phyloP scores from a whole-genome alignment of 2,329 filamentous ascomycete species.

The Colletotrichum trifolii region DNA sequence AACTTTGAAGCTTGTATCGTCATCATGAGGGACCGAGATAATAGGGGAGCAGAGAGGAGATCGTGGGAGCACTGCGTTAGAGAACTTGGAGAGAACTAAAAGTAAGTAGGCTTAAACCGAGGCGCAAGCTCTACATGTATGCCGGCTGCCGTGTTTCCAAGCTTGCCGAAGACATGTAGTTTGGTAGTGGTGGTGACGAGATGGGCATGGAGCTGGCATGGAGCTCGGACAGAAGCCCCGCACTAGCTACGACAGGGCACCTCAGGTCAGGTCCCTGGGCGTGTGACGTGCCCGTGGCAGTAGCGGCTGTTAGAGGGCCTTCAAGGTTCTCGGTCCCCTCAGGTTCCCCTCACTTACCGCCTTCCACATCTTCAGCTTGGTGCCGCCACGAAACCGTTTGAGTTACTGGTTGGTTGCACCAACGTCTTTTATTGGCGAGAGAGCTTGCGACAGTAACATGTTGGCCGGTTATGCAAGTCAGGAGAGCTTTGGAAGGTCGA shows the following conservation, averaged over 20 bases:
- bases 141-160: slow-evolving; percentile 17
- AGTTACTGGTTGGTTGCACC: too few species aligned
- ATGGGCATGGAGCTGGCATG: slow-evolving; percentile 22
- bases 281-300: neutral
- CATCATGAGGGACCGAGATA: slow-evolving; percentile 58
- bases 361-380: too few species aligned
- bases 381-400: slow-evolving; percentile 7
- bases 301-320: slow-evolving; percentile 24
- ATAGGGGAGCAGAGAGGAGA: too few species aligned
- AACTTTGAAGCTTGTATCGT: slow-evolving; percentile 77
- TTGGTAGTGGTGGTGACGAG: slow-evolving; percentile 4
- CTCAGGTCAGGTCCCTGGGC: too few species aligned
- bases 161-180: neutral
- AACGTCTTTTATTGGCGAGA: too few species aligned
- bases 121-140: neutral
- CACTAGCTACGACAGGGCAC: slow-evolving; percentile 33
- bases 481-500: too few species aligned
- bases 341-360: too few species aligned
- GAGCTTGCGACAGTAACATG: too few species aligned
- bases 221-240: slow-evolving; percentile 34
- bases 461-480: neutral
- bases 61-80: too few species aligned
- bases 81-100: neutral
- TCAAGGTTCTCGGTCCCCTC: slow-evolving; percentile 30
- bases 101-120: neutral